Conservation (phyloP, 1,139 yeast species). For the Nematodospora anomalae region DNA sequence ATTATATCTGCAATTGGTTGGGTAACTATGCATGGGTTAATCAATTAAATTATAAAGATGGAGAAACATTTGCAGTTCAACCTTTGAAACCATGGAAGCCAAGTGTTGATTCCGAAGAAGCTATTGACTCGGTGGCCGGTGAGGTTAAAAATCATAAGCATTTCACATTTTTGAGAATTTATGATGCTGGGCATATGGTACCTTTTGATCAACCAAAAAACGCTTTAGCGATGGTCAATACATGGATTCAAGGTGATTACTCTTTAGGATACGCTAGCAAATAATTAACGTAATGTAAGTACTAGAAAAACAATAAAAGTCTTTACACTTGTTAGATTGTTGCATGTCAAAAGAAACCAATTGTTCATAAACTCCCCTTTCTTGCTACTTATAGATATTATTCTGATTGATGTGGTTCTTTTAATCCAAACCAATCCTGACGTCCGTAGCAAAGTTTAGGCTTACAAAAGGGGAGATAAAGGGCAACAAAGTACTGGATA, state of each 20-base stretch:
- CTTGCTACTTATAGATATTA: too few species aligned
- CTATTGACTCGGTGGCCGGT: slow-evolving; percentile 29
- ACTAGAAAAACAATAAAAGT: too few species aligned
- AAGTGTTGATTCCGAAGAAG: slow-evolving; percentile 10
- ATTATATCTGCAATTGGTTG: slow-evolving; percentile 82
- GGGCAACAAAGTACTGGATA: too few species aligned
- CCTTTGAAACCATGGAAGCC: slow-evolving; percentile 44
- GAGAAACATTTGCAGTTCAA: slow-evolving; percentile 46
- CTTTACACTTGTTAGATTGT: too few species aligned
- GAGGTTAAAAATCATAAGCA: slow-evolving; percentile 46
- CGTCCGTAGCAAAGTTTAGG: too few species aligned
- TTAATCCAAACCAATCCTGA: too few species aligned
- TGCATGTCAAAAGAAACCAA: too few species aligned
- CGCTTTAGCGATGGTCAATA: slow-evolving; percentile 47
- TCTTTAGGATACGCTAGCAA: slow-evolving; percentile 21
- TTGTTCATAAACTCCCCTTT: too few species aligned
- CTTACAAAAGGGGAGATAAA: too few species aligned
- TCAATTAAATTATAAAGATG: slow-evolving; percentile 63
- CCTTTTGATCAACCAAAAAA: slow-evolving; percentile 50
- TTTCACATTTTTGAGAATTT: slow-evolving; percentile 49
- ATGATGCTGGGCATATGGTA: slow-evolving; percentile 53
- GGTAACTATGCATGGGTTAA: slow-evolving; percentile 82
- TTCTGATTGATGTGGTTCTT: too few species aligned
- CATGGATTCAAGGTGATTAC: slow-evolving; percentile 42
- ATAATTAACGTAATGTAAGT: too few species aligned